Evolutionary conservation across 768 basidiomycete genomes (phyloP).

Genomic region (Psilocybe subaeruginosa): DNA sequence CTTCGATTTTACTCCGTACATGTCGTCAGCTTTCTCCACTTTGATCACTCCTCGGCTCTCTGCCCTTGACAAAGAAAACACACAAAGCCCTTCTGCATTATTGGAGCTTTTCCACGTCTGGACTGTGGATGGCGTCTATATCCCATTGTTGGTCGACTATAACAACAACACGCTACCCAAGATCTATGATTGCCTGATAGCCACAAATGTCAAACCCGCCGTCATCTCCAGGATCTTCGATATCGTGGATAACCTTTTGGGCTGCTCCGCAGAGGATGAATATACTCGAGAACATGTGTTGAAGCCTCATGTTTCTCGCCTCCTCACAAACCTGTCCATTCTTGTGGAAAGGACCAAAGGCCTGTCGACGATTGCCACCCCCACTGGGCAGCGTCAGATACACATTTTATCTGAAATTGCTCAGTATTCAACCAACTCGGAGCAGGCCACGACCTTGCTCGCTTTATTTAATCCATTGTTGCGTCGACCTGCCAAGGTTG

Average conservation of each 20-base stretch:
- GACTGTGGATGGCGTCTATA: conserved; percentile 60
- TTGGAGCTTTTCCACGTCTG: conserved; percentile 85
- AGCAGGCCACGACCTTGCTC: conserved; percentile 75
- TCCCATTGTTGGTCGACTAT: conserved; percentile 68
- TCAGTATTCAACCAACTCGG: conserved; percentile 66
- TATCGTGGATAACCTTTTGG: conserved; percentile 74
- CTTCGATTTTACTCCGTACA: conserved; percentile 78
- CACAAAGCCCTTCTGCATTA: conserved; percentile 87
- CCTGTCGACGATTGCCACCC: conserved; percentile 51
- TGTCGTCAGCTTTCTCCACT: conserved; percentile 64
- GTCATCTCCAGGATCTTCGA: conserved; percentile 86
- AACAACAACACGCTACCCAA: conserved; percentile 73
- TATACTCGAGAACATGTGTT: conserved; percentile 55
- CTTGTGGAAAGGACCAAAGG: conserved; percentile 69
- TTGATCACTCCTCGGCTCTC: conserved; percentile 86
- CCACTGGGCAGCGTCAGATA: conserved; percentile 82
- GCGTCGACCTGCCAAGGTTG: conserved; percentile 70
- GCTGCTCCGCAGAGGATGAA: conserved; percentile 52
- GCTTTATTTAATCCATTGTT: conserved; percentile 78
- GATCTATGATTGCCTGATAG: conserved; percentile 80
- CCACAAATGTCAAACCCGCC: conserved; percentile 82
- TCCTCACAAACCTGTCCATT: conserved; percentile 72
- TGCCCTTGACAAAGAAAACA: conserved; percentile 80
- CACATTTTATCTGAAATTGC: conserved; percentile 79
- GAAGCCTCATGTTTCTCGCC: conserved; percentile 67